These are phyloP conservation scores for Deakozyma indianensis DNA, from an alignment of 805 yeast species.

Conservation along the genomic window DNA sequence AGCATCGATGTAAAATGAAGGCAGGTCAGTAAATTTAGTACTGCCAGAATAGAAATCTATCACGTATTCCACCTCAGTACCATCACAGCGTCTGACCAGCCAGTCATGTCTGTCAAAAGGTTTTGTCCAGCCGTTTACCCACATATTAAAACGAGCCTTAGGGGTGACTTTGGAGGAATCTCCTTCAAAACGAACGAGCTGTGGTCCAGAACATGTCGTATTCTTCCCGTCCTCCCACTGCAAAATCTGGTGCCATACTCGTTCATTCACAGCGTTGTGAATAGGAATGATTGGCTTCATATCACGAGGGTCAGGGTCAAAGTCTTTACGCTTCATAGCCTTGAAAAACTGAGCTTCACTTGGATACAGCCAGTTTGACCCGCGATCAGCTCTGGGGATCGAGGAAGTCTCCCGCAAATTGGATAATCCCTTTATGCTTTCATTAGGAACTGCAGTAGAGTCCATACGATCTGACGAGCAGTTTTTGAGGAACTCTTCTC, in stretches of 20 bases:
- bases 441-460: conserved; percentile 12
- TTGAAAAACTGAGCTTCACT: conserved; percentile 89
- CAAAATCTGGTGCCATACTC: conserved; percentile 76
- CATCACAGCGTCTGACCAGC: conserved; percentile 67
- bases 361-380: conserved; percentile 82
- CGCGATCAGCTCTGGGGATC: conserved; percentile 64
- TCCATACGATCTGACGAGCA: conserved; percentile 23
- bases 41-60: conserved; percentile 75
- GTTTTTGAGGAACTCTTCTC: conserved; percentile 14
- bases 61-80: conserved; percentile 70
- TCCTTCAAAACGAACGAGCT: conserved; percentile 77
- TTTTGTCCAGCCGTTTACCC: conserved; percentile 47
- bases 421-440: conserved; percentile 30
- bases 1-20: conserved; percentile 69
- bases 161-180: conserved; percentile 80
- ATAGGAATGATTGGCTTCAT: conserved; percentile 89
- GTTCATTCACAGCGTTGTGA: conserved; percentile 85
- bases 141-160: conserved; percentile 55
- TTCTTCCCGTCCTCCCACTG: conserved; percentile 52
- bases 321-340: conserved; percentile 83
- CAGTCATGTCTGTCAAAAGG: conserved; percentile 98
- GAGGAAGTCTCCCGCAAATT: conserved; percentile 66
- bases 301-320: conserved; percentile 69
- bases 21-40: conserved; percentile 31
- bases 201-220: conserved; percentile 63